Base-by-base conservation (phyloP, 2,329 filamentous ascomycete genomes). In the Lachnellula occidentalis region DNA sequence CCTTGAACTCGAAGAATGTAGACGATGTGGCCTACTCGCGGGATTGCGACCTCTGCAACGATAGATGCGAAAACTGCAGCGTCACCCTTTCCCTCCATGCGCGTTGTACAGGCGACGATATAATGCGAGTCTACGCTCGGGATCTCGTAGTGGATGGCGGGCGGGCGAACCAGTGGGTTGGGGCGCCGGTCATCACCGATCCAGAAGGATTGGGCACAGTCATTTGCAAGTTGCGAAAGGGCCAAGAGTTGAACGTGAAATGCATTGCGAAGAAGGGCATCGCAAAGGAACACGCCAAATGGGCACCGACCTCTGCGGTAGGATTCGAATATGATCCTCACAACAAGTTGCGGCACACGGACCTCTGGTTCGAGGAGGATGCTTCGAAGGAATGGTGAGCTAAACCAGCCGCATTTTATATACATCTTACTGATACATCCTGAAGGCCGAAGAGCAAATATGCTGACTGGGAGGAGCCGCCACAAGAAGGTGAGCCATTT, bases 211-310 rank as follows among this genome's bases (percentile, higher is more conserved):
- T 88, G 54, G 94, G 94, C 1, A 83, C 87, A 45, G 78, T 97
- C 63, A 92, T 99, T 61, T 89, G 88, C 67, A 97, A 97, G 78
- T 76, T 99, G 68, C 81, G 92, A 55, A 87, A 86, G 67, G 90
- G 88, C 2, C 94, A 99, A 74, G 91, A 96, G 72, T 76, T 99
- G 57, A 87, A 90, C 70, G 82, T 99, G 68, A 88, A 83, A 58
- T 97, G 92, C 69, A 88, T 96, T 61, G 94, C 92, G 49, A 96
- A 96, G 79, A 97, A 97, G 79, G 94, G 94, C 1, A 97, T 97
- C 61, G 92, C 92, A 37, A 99, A 99, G 78, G 94, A 99, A 72
- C 94, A 99, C 73, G 90, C 94, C 9, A 99, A 99, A 73, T 99
- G 94, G 94, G 88, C 90, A 66, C 92, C 94, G 2, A 92, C 89